phyloP scores from a whole-genome alignment of 768 basidiomycete species.

The Suillus tomentosus region DNA sequence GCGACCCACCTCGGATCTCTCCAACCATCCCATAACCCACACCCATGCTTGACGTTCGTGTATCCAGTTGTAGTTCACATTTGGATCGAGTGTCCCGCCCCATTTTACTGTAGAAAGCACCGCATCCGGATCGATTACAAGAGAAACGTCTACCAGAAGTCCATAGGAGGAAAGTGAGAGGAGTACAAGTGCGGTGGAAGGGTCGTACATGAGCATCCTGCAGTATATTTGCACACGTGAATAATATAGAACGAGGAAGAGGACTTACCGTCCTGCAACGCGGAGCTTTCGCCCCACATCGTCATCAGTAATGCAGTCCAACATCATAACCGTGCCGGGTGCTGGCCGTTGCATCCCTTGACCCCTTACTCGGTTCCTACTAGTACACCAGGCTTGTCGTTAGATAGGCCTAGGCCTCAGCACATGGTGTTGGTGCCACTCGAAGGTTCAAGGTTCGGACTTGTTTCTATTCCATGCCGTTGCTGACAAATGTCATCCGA shows the following conservation, averaged over 20 bases:
- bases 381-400: too few relatives aligned
- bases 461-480: too few relatives aligned
- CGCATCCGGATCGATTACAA: constrained; percentile 45
- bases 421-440: too few relatives aligned
- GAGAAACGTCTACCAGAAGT: constrained; percentile 57
- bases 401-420: too few relatives aligned
- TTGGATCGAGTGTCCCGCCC: constrained; percentile 14
- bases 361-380: too few relatives aligned
- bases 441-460: too few relatives aligned
- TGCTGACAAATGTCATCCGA: too few relatives aligned
- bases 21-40: constrained; percentile 61
- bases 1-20: constrained; percentile 45
- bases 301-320: constrained; percentile 42
- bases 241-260: constrained; percentile 14
- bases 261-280: constrained; percentile 57
- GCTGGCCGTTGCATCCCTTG: constrained; percentile 50
- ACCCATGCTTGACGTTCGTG: constrained; percentile 52
- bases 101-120: constrained; percentile 18
- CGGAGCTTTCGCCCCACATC: constrained; percentile 55
- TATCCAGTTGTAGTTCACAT: constrained; percentile 44
- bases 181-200: constrained; percentile 44
- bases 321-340: constrained; percentile 44
- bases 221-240: constrained; percentile 13
- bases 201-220: constrained; percentile 63
- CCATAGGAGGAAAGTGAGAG: constrained; percentile 52